phyloP scores from a whole-genome alignment of 208 protist genomes.

The Porcisia hertigi region DNA sequence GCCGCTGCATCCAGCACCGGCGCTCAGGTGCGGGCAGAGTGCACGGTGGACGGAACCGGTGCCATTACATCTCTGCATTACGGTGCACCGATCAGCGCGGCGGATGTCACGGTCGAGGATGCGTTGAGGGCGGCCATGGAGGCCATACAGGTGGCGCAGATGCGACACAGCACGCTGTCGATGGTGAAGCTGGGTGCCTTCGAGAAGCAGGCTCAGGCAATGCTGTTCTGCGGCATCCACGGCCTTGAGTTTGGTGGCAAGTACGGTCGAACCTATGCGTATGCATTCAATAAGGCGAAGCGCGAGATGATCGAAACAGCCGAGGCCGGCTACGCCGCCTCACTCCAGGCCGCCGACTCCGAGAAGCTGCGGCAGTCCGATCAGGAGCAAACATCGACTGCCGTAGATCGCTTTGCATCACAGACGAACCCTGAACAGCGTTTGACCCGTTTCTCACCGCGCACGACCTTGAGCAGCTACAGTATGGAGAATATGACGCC shows the following conservation, averaged over 20 bases:
- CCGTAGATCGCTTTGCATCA: conserved; percentile 84
- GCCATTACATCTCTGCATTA: conserved; percentile 46
- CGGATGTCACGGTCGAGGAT: conserved; percentile 52
- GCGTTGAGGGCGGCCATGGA: conserved; percentile 53
- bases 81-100: conserved; percentile 30
- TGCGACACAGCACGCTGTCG: conserved; percentile 69
- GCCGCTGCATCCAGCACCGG: background rate
- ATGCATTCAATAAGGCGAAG: conserved; percentile 81
- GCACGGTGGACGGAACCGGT: conserved; percentile 75
- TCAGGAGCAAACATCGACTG: conserved; percentile 20
- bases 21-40: conserved; percentile 41
- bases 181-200: conserved; percentile 58
- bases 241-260: conserved; percentile 76
- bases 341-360: conserved; percentile 38
- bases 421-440: conserved; percentile 85
- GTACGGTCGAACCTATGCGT: conserved; percentile 85
- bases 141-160: conserved; percentile 65
- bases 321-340: conserved; percentile 36
- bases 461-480: conserved; percentile 37
- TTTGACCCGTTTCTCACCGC: conserved; percentile 60
- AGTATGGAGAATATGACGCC: conserved; percentile 69
- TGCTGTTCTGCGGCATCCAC: conserved; percentile 71
- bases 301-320: conserved; percentile 49
- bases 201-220: conserved; percentile 69
- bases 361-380: conserved; percentile 61